Conservation (phyloP, 108 stramenopile genomes). For the Cylindrotheca closterium region DNA sequence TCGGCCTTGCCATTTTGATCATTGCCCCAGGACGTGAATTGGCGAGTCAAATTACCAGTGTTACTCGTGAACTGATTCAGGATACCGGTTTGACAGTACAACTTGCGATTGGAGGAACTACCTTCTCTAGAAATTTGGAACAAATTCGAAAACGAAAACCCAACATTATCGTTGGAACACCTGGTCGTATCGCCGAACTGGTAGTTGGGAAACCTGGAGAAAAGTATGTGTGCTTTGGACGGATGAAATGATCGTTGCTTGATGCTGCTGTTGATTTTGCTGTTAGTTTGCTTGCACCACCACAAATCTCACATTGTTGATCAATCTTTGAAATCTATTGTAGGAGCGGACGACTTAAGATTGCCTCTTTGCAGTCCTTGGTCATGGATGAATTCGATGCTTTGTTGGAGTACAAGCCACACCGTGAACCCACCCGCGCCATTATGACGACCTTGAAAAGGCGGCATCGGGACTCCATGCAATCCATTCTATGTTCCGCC, state of each 20-base stretch:
- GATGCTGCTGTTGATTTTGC: too few relatives aligned
- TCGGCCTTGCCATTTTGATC: slow-evolving; percentile 54
- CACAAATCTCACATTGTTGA: too few relatives aligned
- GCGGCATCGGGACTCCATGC: slow-evolving; percentile 53
- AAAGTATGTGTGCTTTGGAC: slow-evolving; percentile 34
- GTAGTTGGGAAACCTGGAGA: slow-evolving; percentile 77
- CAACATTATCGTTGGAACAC: slow-evolving; percentile 81
- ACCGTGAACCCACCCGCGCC: slow-evolving; percentile 75
- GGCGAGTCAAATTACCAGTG: slow-evolving; percentile 79
- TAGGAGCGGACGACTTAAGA: slow-evolving; percentile 65
- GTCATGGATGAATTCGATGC: slow-evolving; percentile 91
- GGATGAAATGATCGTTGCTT: background rate
- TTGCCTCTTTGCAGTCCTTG: slow-evolving; percentile 52
- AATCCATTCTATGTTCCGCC: slow-evolving; percentile 74
- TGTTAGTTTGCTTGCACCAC: too few relatives aligned
- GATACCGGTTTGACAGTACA: slow-evolving; percentile 61
- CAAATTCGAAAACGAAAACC: slow-evolving; percentile 77
- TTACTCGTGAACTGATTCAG: slow-evolving; percentile 60
- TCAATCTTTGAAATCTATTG: background rate
- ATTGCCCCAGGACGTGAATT: slow-evolving; percentile 87
- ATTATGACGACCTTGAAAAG: slow-evolving; percentile 61
- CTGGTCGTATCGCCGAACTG: slow-evolving; percentile 84
- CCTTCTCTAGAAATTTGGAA: slow-evolving; percentile 68
- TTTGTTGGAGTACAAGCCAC: slow-evolving; percentile 74
- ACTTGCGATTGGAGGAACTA: slow-evolving; percentile 83